Base-by-base conservation (phyloP, 2,329 filamentous ascomycete genomes). In the Phoma sp. region DNA sequence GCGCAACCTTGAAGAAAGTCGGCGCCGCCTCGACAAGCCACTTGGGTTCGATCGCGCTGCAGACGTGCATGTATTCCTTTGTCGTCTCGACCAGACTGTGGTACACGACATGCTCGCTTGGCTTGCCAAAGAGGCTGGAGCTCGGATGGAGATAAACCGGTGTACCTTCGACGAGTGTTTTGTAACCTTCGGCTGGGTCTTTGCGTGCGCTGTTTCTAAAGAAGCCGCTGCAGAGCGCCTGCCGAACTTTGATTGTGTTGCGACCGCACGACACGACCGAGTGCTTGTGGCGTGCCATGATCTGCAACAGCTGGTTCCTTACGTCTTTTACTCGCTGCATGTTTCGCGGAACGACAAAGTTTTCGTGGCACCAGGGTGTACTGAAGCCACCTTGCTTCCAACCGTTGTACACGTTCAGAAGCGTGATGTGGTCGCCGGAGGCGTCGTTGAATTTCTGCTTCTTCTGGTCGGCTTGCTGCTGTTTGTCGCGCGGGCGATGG, bases 1-100 rank as follows among this genome's bases (percentile, higher is more conserved):
- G 88, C 17, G 95, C 94, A 4, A 98, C 92, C 83, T 96, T 96
- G 86, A 98, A 99, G 81, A 98, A 99, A 0, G 92, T 97, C 9
- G 96, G 95, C n/a, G 96, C 95, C 12, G 93, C 94, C 69, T 97
- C 93, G 1, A 98, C 92, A 21, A 99, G 84, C 86, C 86, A 88
- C 75, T 96, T 96, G 8, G 95, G 94, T 77, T 99, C 95, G 68
- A 99, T 98, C 4, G 85, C 85, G 3, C 92, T 96, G 13, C 92
- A 95, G 72, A 86, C 91, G 70, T 96, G 93, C 95, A 99, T 98
- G 77, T 98, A 99, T 78, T 99, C 95, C 79, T 96, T 94, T 22
- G 90, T 96, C 22, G 95, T 99, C 67, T 98, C 83, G 7, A 98
- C 91, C 19, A 99, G 81, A 48, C 87, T 88, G 71, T 97, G 89